Conservation (phyloP, 176 grass and related monocot genomes). For the Thalia dealbata region DNA sequence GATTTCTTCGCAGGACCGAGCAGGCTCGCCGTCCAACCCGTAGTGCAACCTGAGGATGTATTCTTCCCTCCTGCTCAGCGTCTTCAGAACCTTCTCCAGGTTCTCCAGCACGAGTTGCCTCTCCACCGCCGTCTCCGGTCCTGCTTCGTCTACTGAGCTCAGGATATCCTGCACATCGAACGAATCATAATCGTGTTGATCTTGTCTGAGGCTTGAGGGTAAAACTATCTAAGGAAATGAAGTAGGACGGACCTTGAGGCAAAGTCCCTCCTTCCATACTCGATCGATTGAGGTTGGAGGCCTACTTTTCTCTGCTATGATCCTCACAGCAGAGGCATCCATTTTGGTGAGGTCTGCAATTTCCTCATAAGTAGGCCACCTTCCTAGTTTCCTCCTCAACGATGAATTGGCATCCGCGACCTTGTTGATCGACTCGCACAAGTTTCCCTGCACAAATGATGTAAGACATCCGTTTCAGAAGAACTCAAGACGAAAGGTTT, state of each 20-base stretch:
- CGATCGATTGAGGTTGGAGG: slow-evolving; percentile 22
- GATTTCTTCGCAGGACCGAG: slow-evolving; percentile 30
- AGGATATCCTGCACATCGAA: slow-evolving; percentile 24
- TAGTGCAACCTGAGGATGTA: slow-evolving; percentile 25
- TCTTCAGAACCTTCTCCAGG: slow-evolving; percentile 24
- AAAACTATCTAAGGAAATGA: too few species aligned
- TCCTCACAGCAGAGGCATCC: slow-evolving; percentile 18
- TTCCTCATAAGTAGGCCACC: slow-evolving; percentile 29
- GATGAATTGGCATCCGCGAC: slow-evolving; percentile 20
- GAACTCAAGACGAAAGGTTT: too few species aligned
- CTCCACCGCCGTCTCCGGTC: slow-evolving; percentile 9
- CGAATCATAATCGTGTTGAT: background rate
- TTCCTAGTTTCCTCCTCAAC: slow-evolving; percentile 14
- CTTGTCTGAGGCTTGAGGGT: too few species aligned
- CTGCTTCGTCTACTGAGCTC: slow-evolving; percentile 6
- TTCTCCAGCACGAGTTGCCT: slow-evolving; percentile 15
- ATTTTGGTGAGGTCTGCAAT: slow-evolving; percentile 22
- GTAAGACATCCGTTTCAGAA: slow-evolving; percentile 15
- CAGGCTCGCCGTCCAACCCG: slow-evolving; percentile 21
- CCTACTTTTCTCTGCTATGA: slow-evolving; percentile 19
- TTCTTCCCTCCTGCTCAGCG: slow-evolving; percentile 21
- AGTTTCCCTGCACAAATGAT: slow-evolving; percentile 31
- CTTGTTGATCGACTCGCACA: slow-evolving; percentile 30
- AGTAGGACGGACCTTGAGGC: background rate
- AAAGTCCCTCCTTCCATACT: slow-evolving; percentile 11